Conservation (phyloP, 2,329 filamentous ascomycete species). For the Pyrenochaeta sp. region DNA sequence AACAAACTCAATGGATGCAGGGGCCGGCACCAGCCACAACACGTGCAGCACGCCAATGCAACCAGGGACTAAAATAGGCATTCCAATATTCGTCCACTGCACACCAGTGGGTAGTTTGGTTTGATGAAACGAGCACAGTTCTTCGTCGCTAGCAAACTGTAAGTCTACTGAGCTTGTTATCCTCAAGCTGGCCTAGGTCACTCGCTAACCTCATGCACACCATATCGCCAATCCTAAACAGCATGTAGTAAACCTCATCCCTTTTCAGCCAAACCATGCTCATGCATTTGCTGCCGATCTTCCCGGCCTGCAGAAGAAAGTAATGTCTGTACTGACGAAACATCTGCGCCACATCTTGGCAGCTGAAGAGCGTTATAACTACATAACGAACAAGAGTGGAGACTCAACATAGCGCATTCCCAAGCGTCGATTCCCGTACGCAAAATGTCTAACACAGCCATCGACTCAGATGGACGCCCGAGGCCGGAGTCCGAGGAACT, state of each 20-base stretch:
- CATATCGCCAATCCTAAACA: neutral
- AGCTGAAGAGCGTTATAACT: neutral
- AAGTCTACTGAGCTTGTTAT: neutral
- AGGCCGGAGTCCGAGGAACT: too few species aligned
- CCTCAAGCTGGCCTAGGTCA: neutral
- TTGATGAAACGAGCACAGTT: conserved; percentile 14
- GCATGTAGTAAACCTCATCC: neutral
- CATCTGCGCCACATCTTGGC: conserved; percentile 3
- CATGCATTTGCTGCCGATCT: neutral
- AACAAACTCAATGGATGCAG: neutral
- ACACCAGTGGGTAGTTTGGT: conserved; percentile 8
- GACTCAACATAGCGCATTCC: neutral
- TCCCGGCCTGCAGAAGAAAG: neutral
- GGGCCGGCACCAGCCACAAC: conserved; percentile 15
- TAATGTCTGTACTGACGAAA: neutral
- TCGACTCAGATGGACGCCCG: too few species aligned
- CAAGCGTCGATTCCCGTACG: neutral
- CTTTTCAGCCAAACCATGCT: neutral
- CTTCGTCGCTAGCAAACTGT: neutral
- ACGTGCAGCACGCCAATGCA: conserved; percentile 5
- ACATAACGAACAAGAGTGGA: neutral
- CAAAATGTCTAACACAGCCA: too few species aligned
- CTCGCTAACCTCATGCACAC: neutral
- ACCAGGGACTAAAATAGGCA: conserved; percentile 14
- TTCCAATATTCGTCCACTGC: conserved; percentile 6